Percentiles rank a stretch among this genome's conserved stretches.
Evolutionary conservation across 2,329 filamentous ascomycete genomes (phyloP).

Genomic region (Fusarium musae): DNA sequence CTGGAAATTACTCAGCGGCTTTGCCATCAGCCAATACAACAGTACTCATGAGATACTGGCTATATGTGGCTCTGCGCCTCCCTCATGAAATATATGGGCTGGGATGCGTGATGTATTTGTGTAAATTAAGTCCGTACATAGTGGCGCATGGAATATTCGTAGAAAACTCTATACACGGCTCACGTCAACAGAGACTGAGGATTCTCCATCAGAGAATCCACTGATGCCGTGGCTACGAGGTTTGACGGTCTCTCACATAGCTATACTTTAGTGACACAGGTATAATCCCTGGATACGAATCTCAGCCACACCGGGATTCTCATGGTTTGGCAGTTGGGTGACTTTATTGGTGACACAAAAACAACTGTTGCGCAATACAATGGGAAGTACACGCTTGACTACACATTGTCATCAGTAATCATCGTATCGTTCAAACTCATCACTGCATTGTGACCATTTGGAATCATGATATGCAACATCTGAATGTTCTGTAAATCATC

Average conservation of each 20-base stretch:
- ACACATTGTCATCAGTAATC: background rate
- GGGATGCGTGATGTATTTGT: background rate
- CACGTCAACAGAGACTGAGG: background rate
- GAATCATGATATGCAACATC: background rate
- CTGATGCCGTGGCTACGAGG: background rate
- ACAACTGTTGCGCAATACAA: background rate
- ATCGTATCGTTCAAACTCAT: background rate
- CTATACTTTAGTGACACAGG: background rate
- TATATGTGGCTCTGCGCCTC: background rate
- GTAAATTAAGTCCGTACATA: background rate
- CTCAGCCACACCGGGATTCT: background rate
- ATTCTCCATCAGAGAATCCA: background rate
- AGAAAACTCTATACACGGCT: background rate
- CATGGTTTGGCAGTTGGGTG: background rate
- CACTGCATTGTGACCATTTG: background rate
- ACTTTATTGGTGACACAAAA: background rate
- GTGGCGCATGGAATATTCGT: background rate
- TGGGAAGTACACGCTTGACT: background rate
- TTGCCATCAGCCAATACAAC: background rate
- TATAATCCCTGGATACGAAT: background rate
- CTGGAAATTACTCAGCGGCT: background rate
- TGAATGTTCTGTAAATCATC: slow-evolving; percentile 1
- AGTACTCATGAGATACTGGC: background rate
- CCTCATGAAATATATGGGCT: background rate
- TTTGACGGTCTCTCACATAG: background rate